These are phyloP conservation scores for Starmerella cellae DNA, from an alignment of 805 yeast genomes.

Conservation along the genomic window DNA sequence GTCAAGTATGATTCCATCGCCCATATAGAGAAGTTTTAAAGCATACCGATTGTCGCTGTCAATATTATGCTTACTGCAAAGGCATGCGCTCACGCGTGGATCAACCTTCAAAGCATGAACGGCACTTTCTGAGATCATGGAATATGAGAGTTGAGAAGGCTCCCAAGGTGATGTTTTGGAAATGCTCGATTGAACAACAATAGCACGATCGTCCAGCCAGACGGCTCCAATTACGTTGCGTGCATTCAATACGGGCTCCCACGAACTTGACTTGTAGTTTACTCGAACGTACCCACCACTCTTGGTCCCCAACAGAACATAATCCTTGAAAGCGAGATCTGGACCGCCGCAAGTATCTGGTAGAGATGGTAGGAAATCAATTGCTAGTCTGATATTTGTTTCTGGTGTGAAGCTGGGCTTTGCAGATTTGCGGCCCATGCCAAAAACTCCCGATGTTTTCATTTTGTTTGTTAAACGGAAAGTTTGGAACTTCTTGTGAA, in stretches of 20 bases:
- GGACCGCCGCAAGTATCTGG: constrained; percentile 7
- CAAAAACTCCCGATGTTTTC: constrained; percentile 12
- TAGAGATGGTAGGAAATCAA: constrained; percentile 10
- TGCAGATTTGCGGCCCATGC: constrained; percentile 11
- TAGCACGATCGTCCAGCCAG: constrained; percentile 2
- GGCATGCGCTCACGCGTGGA: constrained; percentile 9
- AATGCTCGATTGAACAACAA: constrained; percentile 4
- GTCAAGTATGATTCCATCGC: constrained; percentile 10
- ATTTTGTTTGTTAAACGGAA: constrained; percentile 8
- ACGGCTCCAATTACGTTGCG: constrained; percentile 14
- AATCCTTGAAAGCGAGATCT: constrained; percentile 14
- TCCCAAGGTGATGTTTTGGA: not conserved
- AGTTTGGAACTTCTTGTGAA: constrained; percentile 18
- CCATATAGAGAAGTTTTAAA: constrained; percentile 10
- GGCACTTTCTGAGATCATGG: constrained; percentile 8
- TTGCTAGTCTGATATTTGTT: constrained; percentile 5
- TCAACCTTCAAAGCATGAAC: constrained; percentile 10
- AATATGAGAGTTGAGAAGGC: constrained; percentile 2
- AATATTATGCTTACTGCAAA: constrained; percentile 10
- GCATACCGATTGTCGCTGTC: constrained; percentile 8
- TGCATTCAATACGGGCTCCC: constrained; percentile 13
- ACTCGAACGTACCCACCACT: constrained; percentile 14
- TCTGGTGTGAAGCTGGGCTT: constrained; percentile 8
- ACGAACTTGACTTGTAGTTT: constrained; percentile 9
- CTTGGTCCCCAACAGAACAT: constrained; percentile 12